phyloP scores from a whole-genome alignment of 352 stramenopile species.

The Globisporangium heterothallicum region DNA sequence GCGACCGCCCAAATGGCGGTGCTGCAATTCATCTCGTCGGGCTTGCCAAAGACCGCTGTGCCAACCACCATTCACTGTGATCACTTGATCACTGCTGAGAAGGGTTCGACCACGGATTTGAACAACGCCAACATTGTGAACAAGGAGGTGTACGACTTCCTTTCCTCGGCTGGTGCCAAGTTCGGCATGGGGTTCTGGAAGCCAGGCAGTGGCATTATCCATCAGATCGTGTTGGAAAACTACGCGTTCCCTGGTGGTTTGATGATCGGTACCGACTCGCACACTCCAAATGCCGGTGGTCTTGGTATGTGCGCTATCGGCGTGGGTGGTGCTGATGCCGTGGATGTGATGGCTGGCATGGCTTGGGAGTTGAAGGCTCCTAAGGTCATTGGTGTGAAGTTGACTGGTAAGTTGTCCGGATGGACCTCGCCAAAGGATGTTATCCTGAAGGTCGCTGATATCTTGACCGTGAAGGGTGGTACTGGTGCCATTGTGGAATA shows the following conservation, averaged over 20 bases:
- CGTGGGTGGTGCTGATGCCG: conserved; percentile 89
- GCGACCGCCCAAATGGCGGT: conserved; percentile 93
- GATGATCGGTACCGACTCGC: conserved; percentile 94
- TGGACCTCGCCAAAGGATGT: conserved; percentile 93
- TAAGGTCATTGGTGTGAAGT: conserved; percentile 93
- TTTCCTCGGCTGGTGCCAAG: conserved; percentile 89
- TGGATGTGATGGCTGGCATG: conserved; percentile 93
- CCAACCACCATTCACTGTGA: conserved; percentile 94
- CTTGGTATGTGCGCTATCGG: conserved; percentile 92
- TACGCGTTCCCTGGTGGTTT: conserved; percentile 93
- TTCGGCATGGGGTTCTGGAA: conserved; percentile 95
- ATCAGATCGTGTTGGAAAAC: conserved; percentile 94
- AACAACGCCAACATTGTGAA: conserved; percentile 87
- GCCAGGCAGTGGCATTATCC: conserved; percentile 90
- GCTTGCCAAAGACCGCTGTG: conserved; percentile 89
- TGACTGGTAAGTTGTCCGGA: conserved; percentile 90
- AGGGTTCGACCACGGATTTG: conserved; percentile 84
- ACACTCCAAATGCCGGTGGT: conserved; percentile 91
- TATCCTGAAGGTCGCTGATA: conserved; percentile 93
- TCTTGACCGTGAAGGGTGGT: conserved; percentile 91
- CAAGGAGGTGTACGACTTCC: conserved; percentile 92
- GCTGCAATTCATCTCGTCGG: conserved; percentile 94
- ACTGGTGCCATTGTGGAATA: conserved; percentile 93
- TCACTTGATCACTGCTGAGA: conserved; percentile 93
- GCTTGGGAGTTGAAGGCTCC: conserved; percentile 93